Evolutionary conservation across 345 rosid genomes (phyloP).

Genomic region (Sisymbrium altissimum): DNA sequence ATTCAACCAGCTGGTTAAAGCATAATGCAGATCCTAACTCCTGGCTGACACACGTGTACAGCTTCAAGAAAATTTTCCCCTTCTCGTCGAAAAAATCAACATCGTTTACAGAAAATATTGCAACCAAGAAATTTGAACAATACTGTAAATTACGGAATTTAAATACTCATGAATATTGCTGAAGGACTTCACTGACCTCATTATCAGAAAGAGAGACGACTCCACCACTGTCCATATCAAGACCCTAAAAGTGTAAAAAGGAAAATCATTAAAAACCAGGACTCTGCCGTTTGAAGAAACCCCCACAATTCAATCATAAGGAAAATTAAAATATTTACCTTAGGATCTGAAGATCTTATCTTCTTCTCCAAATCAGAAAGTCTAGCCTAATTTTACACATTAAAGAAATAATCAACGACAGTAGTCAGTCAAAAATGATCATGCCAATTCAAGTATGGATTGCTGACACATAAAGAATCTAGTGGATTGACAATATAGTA

Average conservation of each 20-base stretch:
- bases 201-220: constrained; percentile 45
- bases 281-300: constrained; percentile 9
- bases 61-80: not conserved
- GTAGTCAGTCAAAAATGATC: not conserved
- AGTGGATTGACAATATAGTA: constrained; percentile 10
- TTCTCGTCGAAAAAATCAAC: not conserved
- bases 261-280: constrained; percentile 2
- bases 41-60: not conserved
- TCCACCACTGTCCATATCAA: constrained; percentile 37
- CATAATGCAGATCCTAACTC: constrained; percentile 16
- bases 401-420: constrained; percentile 15
- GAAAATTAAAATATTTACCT: constrained; percentile 46
- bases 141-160: not conserved
- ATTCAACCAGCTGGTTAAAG: constrained; percentile 11
- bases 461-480: constrained; percentile 2
- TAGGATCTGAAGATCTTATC: constrained; percentile 49
- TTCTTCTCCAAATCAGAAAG: constrained; percentile 72
- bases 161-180: not conserved
- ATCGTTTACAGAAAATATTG: not conserved
- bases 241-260: constrained; percentile 38
- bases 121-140: not conserved
- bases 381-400: constrained; percentile 50
- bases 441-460: not conserved
- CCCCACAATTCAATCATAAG: not conserved
- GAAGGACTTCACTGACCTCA: constrained; percentile 51